Base-by-base conservation (phyloP, 1,284 basidiomycete species). In the Schizophyllum amplum region DNA sequence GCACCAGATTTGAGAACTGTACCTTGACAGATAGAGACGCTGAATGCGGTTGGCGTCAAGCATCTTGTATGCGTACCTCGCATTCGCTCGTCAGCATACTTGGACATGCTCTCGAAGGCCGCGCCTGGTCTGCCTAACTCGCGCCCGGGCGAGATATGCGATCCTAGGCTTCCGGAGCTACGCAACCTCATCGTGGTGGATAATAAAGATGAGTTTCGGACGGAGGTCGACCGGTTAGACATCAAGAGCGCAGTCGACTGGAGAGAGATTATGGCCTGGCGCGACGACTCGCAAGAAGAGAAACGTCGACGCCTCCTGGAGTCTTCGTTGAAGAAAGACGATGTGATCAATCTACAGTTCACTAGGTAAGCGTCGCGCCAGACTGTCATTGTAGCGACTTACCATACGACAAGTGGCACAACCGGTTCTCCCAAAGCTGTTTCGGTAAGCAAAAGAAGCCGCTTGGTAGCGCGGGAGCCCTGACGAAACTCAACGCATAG, bases 281-380 rank as follows among this genome's bases (percentile, higher is more conserved):
- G 77, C 57, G 79, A 83, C 64, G 77, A 77, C 56, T 67, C 70
- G 0, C 63, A 59, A 42, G 81, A 84, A 64, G 66, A 64, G 24
- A 65, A 65, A 42, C 60, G 70, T 9, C 75, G 83, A 48, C 69
- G 71, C 54, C 71, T 77, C 24, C 70, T 78, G 17, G 64, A 68
- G 55, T 63, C 64, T 53, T 71, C 73, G 5, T 61, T 84, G 57
- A 56, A 75, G 13, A 79, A 80, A 48, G 81, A 89, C 57, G 90
- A 92, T 47, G 75, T 92, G 1, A 83, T 91, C 55, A 93, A 92
- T 65, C 64, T 93, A 59, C 90, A 92, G 66, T 90, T 91, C 63
- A 92, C 90, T 21, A 91, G 88, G 88, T 87, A 59, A 7, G 71
- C 62, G 24, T 51, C 48, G 23, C 24, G 25, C 23, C 17, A 22